These are phyloP conservation scores for Bonia amplexicaulis DNA, from an alignment of 176 grass and related monocot genomes.

Conservation along the genomic window DNA sequence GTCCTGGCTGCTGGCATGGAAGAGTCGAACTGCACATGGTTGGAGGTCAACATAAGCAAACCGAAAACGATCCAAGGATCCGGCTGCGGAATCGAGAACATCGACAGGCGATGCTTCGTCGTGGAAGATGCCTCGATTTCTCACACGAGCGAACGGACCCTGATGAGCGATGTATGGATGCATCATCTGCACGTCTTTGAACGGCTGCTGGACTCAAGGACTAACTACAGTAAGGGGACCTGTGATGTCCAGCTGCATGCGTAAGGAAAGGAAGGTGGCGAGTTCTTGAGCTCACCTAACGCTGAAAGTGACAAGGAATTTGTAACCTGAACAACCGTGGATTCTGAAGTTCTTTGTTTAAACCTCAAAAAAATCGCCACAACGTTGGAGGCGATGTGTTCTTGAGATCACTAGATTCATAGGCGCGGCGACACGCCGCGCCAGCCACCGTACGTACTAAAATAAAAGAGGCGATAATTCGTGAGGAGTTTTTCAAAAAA, in stretches of 20 bases:
- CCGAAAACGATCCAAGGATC: neutral
- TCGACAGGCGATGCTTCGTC: neutral
- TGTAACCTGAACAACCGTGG: neutral
- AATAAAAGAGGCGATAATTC: too few species aligned
- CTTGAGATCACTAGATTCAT: too few species aligned
- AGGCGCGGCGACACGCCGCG: too few species aligned
- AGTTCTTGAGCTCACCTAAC: neutral
- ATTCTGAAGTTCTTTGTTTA: neutral
- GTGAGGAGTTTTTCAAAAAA: too few species aligned
- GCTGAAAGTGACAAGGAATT: neutral
- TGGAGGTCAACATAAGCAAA: neutral
- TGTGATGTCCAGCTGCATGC: neutral
- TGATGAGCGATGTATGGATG: neutral
- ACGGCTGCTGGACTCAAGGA: neutral
- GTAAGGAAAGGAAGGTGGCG: neutral
- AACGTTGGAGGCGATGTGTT: neutral
- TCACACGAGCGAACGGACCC: neutral
- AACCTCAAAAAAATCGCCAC: neutral
- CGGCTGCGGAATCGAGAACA: neutral
- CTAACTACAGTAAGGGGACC: neutral
- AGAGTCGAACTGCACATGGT: neutral
- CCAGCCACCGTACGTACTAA: too few species aligned
- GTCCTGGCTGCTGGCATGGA: neutral
- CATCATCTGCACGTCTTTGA: neutral
- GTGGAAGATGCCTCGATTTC: neutral